A percentile compares a stretch with the other conserved stretches of the same genome.
phyloP scores from a whole-genome alignment of 306 rosid genomes.

The Trifolium subterraneum region DNA sequence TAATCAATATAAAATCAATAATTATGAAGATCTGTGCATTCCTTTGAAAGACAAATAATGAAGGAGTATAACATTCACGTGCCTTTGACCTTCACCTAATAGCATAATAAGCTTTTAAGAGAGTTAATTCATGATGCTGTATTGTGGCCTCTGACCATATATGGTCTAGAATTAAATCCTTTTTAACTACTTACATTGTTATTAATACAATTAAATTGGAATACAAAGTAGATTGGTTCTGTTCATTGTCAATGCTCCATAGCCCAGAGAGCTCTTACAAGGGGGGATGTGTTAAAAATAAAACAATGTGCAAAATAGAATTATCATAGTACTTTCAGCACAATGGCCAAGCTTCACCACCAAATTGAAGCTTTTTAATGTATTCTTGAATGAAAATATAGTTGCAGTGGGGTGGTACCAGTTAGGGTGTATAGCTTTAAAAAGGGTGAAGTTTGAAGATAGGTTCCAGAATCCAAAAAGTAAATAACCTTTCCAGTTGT shows the following conservation, averaged over 20 bases:
- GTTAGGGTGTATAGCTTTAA: not conserved
- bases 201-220: not conserved
- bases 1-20: not conserved
- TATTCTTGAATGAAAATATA: slow-evolving; percentile 14
- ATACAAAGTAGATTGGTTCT: not conserved
- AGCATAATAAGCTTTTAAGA: slow-evolving; percentile 9
- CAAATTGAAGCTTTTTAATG: slow-evolving; percentile 32
- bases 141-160: not conserved
- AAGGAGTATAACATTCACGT: not conserved
- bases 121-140: not conserved
- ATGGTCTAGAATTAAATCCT: not conserved
- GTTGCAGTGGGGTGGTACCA: not conserved
- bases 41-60: not conserved
- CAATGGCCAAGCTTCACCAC: slow-evolving; percentile 18
- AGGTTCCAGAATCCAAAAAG: not conserved
- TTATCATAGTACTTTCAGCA: not conserved
- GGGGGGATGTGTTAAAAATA: not conserved
- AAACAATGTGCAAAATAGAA: not conserved
- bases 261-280: slow-evolving; percentile 16
- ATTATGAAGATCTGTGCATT: not conserved
- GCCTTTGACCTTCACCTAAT: not conserved
- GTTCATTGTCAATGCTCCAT: not conserved
- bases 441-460: slow-evolving; percentile 16
- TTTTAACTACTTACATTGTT: not conserved
- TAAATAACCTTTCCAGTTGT: slow-evolving; percentile 18